A percentile compares a stretch with the other conserved stretches of the same genome.
Evolutionary conservation across 2,329 filamentous ascomycete genomes (phyloP).

Genomic region (Chaetomiaceae sp.): DNA sequence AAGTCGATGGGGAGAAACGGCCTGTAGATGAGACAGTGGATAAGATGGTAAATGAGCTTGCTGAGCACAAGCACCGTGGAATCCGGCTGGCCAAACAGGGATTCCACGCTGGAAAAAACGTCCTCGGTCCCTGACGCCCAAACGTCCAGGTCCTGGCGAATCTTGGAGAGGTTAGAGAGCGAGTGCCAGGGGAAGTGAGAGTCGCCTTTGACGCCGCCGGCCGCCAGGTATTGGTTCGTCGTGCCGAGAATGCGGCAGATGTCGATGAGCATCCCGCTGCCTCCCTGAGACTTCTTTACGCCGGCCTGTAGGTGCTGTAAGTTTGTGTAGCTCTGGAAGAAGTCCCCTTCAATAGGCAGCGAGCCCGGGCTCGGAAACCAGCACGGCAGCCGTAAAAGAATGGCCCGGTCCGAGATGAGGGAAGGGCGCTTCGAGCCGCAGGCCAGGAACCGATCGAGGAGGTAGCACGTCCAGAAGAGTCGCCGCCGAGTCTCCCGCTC

Average conservation of each 20-base stretch:
- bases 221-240: slow-evolving; percentile 78
- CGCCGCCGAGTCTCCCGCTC: slow-evolving; percentile 73
- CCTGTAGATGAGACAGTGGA: slow-evolving; percentile 82
- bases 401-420: slow-evolving; percentile 72
- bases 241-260: slow-evolving; percentile 77
- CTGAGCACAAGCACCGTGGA: slow-evolving; percentile 75
- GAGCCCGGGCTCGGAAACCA: slow-evolving; percentile 62
- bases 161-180: slow-evolving; percentile 78
- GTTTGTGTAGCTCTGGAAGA: slow-evolving; percentile 76
- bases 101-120: slow-evolving; percentile 69
- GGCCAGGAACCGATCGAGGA: slow-evolving; percentile 78
- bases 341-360: slow-evolving; percentile 68
- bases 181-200: slow-evolving; percentile 90
- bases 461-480: slow-evolving; percentile 86
- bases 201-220: slow-evolving; percentile 82
- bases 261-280: slow-evolving; percentile 77
- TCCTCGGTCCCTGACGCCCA: slow-evolving; percentile 82
- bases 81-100: slow-evolving; percentile 71
- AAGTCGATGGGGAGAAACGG: slow-evolving; percentile 83
- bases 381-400: slow-evolving; percentile 69
- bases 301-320: slow-evolving; percentile 66
- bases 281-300: slow-evolving; percentile 68
- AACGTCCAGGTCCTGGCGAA: slow-evolving; percentile 76
- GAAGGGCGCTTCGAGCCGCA: slow-evolving; percentile 79
- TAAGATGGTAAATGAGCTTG: slow-evolving; percentile 81